Evolutionary conservation across 768 basidiomycete species (phyloP), one percentile per base, ranked within the genome.

Genomic region (Naganishia onofrii): DNA sequence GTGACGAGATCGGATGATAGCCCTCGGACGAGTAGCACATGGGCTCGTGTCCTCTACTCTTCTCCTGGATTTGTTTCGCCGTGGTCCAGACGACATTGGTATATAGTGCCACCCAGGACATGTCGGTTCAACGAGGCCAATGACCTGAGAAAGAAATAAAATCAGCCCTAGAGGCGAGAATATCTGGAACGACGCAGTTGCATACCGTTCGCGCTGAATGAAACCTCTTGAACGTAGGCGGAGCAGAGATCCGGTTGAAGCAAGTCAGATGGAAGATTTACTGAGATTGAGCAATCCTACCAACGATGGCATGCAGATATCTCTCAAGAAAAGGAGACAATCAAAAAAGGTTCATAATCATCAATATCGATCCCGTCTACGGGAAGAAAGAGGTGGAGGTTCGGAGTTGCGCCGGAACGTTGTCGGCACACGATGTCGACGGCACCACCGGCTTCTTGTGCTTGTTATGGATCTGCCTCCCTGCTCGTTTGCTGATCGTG

Each of bases 1-100:
- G 73, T 0, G 70, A 78, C 0, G 91, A 92, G 21, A 87, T 81
- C 19, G 84, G 82, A 10, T 78, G 79, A 88, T 90, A 91, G 68
- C 90, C 89, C 72, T 91, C 88, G 10, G 34, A 52, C n/a, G 64
- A 70, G 29, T 64, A 48, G 42, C 69, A 70, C n/a, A 60, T 51
- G 4, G 57, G 56, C 46, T 51, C 31, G 13, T 52, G 38, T 44
- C 34, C n/a, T 26, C 34, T 21, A 26, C 23, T 26, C 34, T 44
- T 23, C 4, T 63, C 17, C 26, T 63, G 60, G 26, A 63, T 44
- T 29, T 38, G 2, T 21, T 63, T 63, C 12, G 38, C 60, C 9
- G 60, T 63, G n/a, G 60, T 63, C 60, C 60, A 63, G 21, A 63
- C 23, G 38, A 63, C 42, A n/a, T 17, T 44, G 60, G n/a, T 63